Evolutionary conservation across 2,329 filamentous ascomycete species (phyloP).

Genomic region (Phyllachora maydis): DNA sequence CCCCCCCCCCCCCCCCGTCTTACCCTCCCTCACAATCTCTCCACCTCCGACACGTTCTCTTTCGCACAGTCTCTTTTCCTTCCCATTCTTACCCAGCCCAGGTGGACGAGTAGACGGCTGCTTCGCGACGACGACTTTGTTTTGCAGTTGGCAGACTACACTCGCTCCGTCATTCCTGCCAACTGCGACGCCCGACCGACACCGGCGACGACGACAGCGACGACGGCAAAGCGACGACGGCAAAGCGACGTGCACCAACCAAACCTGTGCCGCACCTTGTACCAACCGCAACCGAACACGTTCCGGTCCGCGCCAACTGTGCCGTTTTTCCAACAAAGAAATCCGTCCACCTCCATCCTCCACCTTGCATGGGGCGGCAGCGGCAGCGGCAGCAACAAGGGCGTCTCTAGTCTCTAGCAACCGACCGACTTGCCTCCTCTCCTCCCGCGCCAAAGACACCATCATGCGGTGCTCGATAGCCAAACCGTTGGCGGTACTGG

Average conservation of each 20-base stretch:
- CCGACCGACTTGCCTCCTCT: neutral
- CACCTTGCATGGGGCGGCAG: too few species aligned
- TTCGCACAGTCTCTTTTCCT: slow-evolving; percentile 1
- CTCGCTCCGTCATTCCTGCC: slow-evolving; percentile 8
- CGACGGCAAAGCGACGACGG: too few species aligned
- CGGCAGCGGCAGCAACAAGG: too few species aligned
- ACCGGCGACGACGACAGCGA: too few species aligned
- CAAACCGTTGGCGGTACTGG: slow-evolving; percentile 22
- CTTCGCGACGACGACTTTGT: slow-evolving; percentile 1
- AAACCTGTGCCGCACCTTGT: slow-evolving; percentile 1
- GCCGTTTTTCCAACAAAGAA: neutral
- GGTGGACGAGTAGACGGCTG: neutral
- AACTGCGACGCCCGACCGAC: too few species aligned
- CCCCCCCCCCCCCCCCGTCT: neutral
- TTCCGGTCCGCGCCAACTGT: neutral
- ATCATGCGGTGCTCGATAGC: slow-evolving; percentile 24
- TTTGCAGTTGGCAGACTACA: slow-evolving; percentile 6
- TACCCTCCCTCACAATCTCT: neutral
- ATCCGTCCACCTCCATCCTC: neutral
- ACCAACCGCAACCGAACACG: slow-evolving; percentile 1
- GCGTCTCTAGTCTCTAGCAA: too few species aligned
- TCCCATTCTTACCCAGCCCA: neutral
- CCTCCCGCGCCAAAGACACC: slow-evolving; percentile 2
- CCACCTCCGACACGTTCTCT: neutral
- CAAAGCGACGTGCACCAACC: neutral